phyloP scores from a whole-genome alignment of 495 filamentous ascomycete genomes.

The Hyaloscypha finlandica region DNA sequence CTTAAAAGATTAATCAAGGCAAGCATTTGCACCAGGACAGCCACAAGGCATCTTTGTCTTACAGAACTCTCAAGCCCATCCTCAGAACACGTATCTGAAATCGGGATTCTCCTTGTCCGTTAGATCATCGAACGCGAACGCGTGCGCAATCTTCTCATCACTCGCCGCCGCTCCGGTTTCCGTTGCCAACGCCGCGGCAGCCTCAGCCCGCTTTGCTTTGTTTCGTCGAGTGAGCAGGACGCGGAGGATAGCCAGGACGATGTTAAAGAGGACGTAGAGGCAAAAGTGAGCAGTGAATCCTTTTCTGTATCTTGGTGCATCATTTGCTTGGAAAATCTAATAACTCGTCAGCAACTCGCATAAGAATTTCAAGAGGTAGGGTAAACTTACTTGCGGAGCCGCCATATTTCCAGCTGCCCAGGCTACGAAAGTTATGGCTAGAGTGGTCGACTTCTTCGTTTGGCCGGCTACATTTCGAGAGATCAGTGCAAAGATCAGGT shows the following conservation, averaged over 20 bases:
- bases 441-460: conserved; percentile 25
- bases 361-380: no score
- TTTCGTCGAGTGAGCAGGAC: conserved; percentile 62
- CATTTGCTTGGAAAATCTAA: conserved; percentile 22
- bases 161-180: conserved; percentile 35
- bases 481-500: conserved; percentile 24
- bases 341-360: conserved; percentile 1
- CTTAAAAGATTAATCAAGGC: no score
- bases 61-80: background rate
- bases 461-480: conserved; percentile 27
- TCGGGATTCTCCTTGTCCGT: conserved; percentile 30
- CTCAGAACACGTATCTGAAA: conserved; percentile 25
- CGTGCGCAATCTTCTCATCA: conserved; percentile 61
- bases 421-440: conserved; percentile 20
- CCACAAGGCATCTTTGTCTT: no score
- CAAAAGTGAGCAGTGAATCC: conserved; percentile 68
- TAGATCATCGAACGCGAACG: conserved; percentile 51
- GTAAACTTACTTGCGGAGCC: background rate
- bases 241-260: conserved; percentile 59
- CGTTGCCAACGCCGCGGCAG: conserved; percentile 43
- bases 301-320: conserved; percentile 60
- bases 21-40: no score
- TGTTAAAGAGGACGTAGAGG: conserved; percentile 58
- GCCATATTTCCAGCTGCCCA: conserved; percentile 27
- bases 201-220: conserved; percentile 46